phyloP scores from a whole-genome alignment of 2,329 filamentous ascomycete genomes.

The Knoxdaviesia proteae region DNA sequence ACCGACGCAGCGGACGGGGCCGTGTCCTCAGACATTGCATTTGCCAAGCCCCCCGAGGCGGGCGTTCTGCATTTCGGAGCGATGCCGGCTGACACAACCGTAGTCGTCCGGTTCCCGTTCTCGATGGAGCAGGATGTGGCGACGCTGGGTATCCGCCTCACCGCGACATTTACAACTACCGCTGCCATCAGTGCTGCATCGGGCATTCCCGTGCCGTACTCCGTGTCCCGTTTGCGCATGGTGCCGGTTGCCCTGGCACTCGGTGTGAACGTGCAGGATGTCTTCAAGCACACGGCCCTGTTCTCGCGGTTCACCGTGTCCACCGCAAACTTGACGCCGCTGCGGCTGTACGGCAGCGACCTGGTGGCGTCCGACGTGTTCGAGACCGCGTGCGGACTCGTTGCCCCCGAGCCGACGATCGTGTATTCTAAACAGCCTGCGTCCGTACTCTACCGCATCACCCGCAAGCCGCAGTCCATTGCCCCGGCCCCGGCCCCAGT shows the following conservation, averaged over 20 bases:
- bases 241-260: conserved; percentile 60
- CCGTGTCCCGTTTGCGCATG: conserved; percentile 27
- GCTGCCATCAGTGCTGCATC: conserved; percentile 26
- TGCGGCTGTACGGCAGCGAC: conserved; percentile 51
- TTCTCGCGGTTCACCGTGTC: conserved; percentile 86
- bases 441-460: conserved; percentile 62
- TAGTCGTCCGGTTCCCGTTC: conserved; percentile 56
- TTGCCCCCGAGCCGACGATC: conserved; percentile 29
- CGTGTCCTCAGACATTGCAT: conserved; percentile 10
- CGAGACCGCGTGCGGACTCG: conserved; percentile 35
- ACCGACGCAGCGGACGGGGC: conserved; percentile 9
- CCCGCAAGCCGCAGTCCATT: conserved; percentile 20
- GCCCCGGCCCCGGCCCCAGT: conserved; percentile 26
- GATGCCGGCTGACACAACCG: conserved; percentile 20
- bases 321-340: conserved; percentile 52
- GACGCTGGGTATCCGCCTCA: conserved; percentile 53
- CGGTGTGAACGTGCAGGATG: conserved; percentile 89
- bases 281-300: conserved; percentile 65
- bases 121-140: conserved; percentile 59
- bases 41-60: conserved; percentile 28
- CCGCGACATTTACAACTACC: conserved; percentile 52
- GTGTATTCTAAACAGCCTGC: conserved; percentile 70
- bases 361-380: conserved; percentile 53
- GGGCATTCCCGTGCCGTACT: too few species aligned
- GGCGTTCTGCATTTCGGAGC: conserved; percentile 29